Conservation (phyloP, 192 early-diverging fungal genomes). For the Backusella tarrabulga region DNA sequence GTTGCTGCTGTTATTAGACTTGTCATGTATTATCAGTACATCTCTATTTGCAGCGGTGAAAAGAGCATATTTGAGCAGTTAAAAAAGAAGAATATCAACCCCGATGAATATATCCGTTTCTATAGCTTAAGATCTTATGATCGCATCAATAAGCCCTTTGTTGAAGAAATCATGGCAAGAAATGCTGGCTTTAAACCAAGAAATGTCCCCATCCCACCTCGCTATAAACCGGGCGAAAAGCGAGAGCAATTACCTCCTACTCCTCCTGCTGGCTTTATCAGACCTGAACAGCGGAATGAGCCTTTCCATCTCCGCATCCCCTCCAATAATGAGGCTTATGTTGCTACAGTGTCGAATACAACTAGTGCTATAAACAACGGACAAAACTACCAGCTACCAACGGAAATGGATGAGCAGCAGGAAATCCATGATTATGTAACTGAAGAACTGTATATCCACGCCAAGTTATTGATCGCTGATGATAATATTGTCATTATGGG, state of each 20-base stretch:
- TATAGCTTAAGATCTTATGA: constrained; percentile 77
- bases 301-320: background rate
- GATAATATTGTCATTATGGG: constrained; percentile 83
- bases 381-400: background rate
- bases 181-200: constrained; percentile 22
- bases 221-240: constrained; percentile 8
- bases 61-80: constrained; percentile 64
- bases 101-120: constrained; percentile 71
- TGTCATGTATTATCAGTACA: constrained; percentile 81
- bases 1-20: constrained; percentile 27
- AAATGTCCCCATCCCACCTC: constrained; percentile 18
- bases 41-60: constrained; percentile 73
- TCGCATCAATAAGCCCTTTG: constrained; percentile 45
- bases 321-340: background rate
- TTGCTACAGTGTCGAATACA: background rate
- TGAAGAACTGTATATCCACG: constrained; percentile 86
- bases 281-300: background rate
- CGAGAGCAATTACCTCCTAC: background rate
- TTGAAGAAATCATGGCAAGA: constrained; percentile 23
- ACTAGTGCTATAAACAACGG: background rate
- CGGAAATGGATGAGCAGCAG: constrained; percentile 4
- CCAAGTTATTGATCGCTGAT: constrained; percentile 85
- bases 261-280: constrained; percentile 22
- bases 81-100: constrained; percentile 52
- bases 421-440: constrained; percentile 55